phyloP scores from a whole-genome alignment of 768 basidiomycete genomes.

The Rhodotorula babjevae region DNA sequence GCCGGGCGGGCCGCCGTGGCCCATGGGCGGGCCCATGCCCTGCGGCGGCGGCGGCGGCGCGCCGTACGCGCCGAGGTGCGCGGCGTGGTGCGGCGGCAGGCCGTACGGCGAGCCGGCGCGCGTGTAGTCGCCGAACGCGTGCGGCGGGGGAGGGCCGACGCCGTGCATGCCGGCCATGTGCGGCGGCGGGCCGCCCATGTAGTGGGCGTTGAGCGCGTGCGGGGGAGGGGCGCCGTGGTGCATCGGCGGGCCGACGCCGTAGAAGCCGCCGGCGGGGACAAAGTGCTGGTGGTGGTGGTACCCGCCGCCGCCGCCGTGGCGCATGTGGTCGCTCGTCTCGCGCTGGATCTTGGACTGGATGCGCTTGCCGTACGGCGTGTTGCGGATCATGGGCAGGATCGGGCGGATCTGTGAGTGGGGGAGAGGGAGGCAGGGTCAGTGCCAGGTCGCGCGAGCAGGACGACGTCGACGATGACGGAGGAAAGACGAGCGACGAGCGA shows the following conservation, averaged over 20 bases:
- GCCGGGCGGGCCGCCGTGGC: not conserved
- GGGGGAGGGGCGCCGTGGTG: slow-evolving; percentile 1
- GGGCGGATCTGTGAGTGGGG: slow-evolving; percentile 72
- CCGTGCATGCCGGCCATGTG: slow-evolving; percentile 13
- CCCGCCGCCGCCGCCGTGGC: slow-evolving; percentile 18
- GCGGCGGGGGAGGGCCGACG: slow-evolving; percentile 19
- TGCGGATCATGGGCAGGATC: slow-evolving; percentile 95
- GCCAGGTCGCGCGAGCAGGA: too few relatives aligned
- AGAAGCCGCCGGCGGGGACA: slow-evolving; percentile 32
- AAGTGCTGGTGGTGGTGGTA: slow-evolving; percentile 8
- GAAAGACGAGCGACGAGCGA: not conserved
- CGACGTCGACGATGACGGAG: too few relatives aligned
- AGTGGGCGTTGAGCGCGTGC: not conserved
- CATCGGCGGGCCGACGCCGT: slow-evolving; percentile 17
- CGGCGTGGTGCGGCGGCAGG: not conserved
- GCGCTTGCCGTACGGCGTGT: slow-evolving; percentile 98
- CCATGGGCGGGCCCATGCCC: slow-evolving; percentile 15
- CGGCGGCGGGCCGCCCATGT: slow-evolving; percentile 17
- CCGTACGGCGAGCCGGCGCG: slow-evolving; percentile 24
- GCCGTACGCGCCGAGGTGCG: slow-evolving; percentile 3
- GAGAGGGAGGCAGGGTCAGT: not conserved
- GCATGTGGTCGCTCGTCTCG: slow-evolving; percentile 46
- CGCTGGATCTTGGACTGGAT: slow-evolving; percentile 98
- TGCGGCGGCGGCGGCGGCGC: slow-evolving; percentile 15
- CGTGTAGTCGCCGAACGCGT: slow-evolving; percentile 17